phyloP scores from a whole-genome alignment of 2,329 filamentous ascomycete genomes.

The Fusarium sp. region DNA sequence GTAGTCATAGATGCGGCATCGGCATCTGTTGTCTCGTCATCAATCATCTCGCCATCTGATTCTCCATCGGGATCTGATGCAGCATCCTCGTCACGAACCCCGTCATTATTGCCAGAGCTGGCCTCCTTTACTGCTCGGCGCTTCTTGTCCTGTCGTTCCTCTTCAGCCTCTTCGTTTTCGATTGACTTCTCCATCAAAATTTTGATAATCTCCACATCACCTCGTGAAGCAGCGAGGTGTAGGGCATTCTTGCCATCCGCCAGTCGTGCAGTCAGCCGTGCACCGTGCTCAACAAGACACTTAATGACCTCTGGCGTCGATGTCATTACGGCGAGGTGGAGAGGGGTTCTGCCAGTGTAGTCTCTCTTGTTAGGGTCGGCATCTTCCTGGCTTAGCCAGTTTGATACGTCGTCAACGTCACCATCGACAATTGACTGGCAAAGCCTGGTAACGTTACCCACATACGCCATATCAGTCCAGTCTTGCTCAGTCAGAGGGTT shows the following conservation, averaged over 20 bases:
- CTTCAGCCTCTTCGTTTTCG: constrained; percentile 75
- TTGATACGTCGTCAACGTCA: constrained; percentile 74
- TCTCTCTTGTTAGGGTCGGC: constrained; percentile 79
- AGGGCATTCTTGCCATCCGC: constrained; percentile 84
- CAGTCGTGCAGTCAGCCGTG: constrained; percentile 77
- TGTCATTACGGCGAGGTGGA: constrained; percentile 78
- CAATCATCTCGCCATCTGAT: constrained; percentile 58
- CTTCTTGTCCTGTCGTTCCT: constrained; percentile 64
- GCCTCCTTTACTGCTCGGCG: constrained; percentile 49
- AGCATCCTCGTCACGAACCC: not conserved
- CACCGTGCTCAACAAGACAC: constrained; percentile 75
- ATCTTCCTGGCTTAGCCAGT: constrained; percentile 75
- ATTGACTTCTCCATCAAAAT: constrained; percentile 78
- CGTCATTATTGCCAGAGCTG: constrained; percentile 1
- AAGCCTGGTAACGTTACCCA: constrained; percentile 79
- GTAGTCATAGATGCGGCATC: constrained; percentile 62
- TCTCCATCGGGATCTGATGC: constrained; percentile 32
- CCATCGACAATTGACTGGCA: constrained; percentile 84
- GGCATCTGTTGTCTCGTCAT: constrained; percentile 57
- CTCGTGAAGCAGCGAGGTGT: constrained; percentile 81
- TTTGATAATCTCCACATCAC: constrained; percentile 74
- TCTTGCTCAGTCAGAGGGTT: constrained; percentile 84
- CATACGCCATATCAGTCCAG: constrained; percentile 92
- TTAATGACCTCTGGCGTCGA: constrained; percentile 77
- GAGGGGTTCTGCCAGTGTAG: constrained; percentile 79